A percentile compares a stretch with the other conserved stretches of the same genome.
phyloP scores from a whole-genome alignment of 106 monocot species.

The Phalaenopsis aphrodite region DNA sequence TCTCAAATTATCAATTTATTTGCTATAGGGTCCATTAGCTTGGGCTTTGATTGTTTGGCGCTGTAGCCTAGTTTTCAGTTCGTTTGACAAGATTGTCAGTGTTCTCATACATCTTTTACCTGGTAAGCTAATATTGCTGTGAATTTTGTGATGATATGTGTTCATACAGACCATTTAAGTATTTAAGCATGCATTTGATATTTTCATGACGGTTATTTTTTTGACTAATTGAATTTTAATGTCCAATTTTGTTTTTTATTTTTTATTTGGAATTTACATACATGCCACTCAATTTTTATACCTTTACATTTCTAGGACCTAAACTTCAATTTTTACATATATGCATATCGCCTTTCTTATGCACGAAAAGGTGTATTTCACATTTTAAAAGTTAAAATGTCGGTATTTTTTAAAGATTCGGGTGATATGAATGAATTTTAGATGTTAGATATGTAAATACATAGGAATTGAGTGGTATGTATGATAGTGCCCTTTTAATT shows the following conservation, averaged over 20 bases:
- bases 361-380: no score
- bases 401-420: no score
- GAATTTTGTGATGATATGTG: neutral
- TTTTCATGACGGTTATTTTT: neutral
- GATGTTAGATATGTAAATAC: no score
- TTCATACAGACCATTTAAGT: neutral
- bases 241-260: neutral
- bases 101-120: constrained; percentile 97
- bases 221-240: neutral
- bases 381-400: no score
- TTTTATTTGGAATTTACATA: no score
- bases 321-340: no score
- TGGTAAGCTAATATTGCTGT: constrained; percentile 37
- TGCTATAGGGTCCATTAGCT: constrained; percentile 81
- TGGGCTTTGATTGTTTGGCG: constrained; percentile 99
- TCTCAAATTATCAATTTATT: neutral
- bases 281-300: no score
- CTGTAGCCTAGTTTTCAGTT: constrained; percentile 95
- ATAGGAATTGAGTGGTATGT: no score
- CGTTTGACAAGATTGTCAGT: constrained; percentile 94
- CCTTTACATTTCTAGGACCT: no score
- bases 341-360: no score
- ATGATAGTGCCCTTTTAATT: no score
- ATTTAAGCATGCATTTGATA: neutral
- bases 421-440: no score